phyloP scores from a whole-genome alignment of 1,284 basidiomycete species.

The Neotropicomus parvogracilis region DNA sequence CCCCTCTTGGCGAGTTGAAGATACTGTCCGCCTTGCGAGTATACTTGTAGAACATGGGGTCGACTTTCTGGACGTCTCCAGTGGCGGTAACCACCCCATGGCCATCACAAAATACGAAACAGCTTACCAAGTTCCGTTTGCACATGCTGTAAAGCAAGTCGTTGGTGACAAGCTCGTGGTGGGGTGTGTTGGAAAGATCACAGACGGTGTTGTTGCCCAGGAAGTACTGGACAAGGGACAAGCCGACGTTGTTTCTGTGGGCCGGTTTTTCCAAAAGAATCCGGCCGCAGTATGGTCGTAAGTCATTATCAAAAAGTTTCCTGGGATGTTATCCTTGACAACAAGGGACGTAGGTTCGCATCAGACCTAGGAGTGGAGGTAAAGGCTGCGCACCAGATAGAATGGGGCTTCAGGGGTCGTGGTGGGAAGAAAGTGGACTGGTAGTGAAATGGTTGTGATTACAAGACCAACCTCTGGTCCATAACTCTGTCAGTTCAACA shows the following conservation, averaged over 20 bases:
- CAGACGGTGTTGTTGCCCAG: conserved; percentile 55
- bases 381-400: conserved; percentile 47
- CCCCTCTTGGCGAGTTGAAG: conserved; percentile 57
- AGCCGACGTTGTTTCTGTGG: conserved; percentile 56
- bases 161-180: conserved; percentile 51
- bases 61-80: conserved; percentile 65
- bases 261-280: conserved; percentile 57
- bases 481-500: no score
- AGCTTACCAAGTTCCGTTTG: conserved; percentile 51
- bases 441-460: conserved; percentile 1
- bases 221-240: conserved; percentile 53
- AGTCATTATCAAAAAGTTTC: conserved; percentile 9
- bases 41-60: conserved; percentile 57
- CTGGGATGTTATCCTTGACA: not conserved
- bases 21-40: conserved; percentile 51
- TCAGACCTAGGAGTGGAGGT: conserved; percentile 48
- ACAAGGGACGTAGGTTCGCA: conserved; percentile 36
- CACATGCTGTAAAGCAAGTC: conserved; percentile 56
- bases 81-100: conserved; percentile 51
- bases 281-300: conserved; percentile 45
- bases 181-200: conserved; percentile 62
- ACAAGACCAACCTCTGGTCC: no score
- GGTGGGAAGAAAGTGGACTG: conserved; percentile 11
- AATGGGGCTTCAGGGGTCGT: conserved; percentile 45
- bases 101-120: conserved; percentile 48